Conservation (phyloP, 176 grass and related monocot genomes). For the Carex cristatella region DNA sequence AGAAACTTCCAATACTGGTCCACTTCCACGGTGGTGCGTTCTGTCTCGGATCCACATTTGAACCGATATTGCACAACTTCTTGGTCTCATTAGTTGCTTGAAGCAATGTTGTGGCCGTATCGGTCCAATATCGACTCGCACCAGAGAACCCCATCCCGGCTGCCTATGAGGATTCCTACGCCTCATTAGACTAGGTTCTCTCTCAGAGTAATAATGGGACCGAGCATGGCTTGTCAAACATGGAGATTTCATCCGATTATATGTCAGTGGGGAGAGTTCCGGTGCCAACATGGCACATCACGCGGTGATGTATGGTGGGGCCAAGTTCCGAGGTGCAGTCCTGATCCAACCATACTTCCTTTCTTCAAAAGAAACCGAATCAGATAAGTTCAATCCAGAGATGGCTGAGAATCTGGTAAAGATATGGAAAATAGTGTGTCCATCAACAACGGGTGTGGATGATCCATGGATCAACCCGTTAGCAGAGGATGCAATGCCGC, state of each 20-base stretch:
- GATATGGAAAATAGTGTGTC: slow-evolving; percentile 38
- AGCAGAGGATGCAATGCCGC: neutral
- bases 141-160: slow-evolving; percentile 50
- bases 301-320: slow-evolving; percentile 25
- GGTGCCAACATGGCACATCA: slow-evolving; percentile 61
- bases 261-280: slow-evolving; percentile 55
- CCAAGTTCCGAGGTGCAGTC: slow-evolving; percentile 32
- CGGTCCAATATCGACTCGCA: slow-evolving; percentile 37
- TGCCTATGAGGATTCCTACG: slow-evolving; percentile 40
- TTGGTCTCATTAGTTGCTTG: slow-evolving; percentile 27
- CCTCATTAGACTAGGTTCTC: slow-evolving; percentile 36
- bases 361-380: slow-evolving; percentile 28
- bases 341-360: slow-evolving; percentile 42
- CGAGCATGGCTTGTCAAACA: slow-evolving; percentile 42
- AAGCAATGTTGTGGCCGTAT: slow-evolving; percentile 26
- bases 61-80: slow-evolving; percentile 31
- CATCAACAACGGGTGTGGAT: slow-evolving; percentile 27
- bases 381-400: neutral
- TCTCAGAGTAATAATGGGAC: slow-evolving; percentile 3
- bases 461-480: slow-evolving; percentile 49
- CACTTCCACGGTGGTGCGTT: slow-evolving; percentile 61
- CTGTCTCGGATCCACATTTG: slow-evolving; percentile 62
- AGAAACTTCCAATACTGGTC: slow-evolving; percentile 41
- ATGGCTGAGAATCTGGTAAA: neutral
- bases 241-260: slow-evolving; percentile 37